phyloP scores from a whole-genome alignment of 106 monocot species.

The Allium sativum region DNA sequence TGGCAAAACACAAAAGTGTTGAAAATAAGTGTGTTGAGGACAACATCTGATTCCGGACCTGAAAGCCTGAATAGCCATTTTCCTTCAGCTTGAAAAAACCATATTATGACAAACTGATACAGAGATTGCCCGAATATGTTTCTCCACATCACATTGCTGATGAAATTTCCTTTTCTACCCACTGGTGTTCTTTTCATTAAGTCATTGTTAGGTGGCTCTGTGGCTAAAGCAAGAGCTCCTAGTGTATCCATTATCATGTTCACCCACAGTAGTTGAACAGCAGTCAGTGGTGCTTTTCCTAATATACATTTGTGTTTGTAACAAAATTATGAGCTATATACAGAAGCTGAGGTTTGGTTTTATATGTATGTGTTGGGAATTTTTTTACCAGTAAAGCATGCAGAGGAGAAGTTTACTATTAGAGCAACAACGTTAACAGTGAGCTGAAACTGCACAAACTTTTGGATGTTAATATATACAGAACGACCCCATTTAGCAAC shows the following conservation, averaged over 20 bases:
- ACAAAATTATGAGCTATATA: not conserved
- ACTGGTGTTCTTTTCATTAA: slow-evolving; percentile 83
- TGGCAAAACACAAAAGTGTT: slow-evolving; percentile 94
- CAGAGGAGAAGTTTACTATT: slow-evolving; percentile 85
- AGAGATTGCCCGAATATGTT: slow-evolving; percentile 73
- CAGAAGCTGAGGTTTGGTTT: not conserved
- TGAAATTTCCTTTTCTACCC: slow-evolving; percentile 80
- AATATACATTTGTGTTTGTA: not conserved
- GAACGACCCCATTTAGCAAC: slow-evolving; percentile 97
- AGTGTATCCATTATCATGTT: slow-evolving; percentile 99
- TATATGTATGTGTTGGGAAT: not conserved
- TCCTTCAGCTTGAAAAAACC: slow-evolving; percentile 82
- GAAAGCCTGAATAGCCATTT: slow-evolving; percentile 49
- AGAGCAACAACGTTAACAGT: slow-evolving; percentile 93
- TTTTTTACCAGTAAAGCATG: slow-evolving; percentile 70
- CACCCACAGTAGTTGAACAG: slow-evolving; percentile 94
- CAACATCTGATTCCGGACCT: slow-evolving; percentile 46
- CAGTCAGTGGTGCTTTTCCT: slow-evolving; percentile 90
- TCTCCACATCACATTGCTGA: slow-evolving; percentile 93
- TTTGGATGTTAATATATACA: slow-evolving; percentile 95
- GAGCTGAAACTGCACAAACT: slow-evolving; percentile 96
- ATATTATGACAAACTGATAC: slow-evolving; percentile 78
- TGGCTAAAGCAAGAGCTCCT: slow-evolving; percentile 91
- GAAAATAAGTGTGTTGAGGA: slow-evolving; percentile 86
- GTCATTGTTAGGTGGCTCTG: slow-evolving; percentile 78